Evolutionary conservation across 2,329 filamentous ascomycete genomes (phyloP).

Genomic region (Xylariaceae sp.): DNA sequence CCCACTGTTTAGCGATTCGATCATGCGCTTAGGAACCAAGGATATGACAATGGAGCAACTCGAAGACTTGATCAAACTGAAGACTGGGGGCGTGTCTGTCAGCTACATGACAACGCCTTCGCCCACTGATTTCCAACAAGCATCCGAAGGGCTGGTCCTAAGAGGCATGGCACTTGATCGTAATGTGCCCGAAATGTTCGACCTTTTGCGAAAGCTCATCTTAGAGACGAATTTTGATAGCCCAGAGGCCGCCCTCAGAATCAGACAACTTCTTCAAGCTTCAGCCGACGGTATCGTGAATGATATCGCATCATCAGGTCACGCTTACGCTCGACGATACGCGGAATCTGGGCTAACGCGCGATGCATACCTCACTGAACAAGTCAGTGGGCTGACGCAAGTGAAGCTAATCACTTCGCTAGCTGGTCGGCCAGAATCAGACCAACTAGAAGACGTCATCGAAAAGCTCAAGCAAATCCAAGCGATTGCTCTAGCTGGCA

Average conservation of each 20-base stretch:
- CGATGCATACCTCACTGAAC: conserved; percentile 76
- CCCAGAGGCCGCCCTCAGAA: conserved; percentile 78
- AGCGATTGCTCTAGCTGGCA: conserved; percentile 73
- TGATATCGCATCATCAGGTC: conserved; percentile 87
- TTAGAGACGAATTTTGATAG: conserved; percentile 90
- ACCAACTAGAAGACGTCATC: conserved; percentile 77
- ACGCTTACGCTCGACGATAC: conserved; percentile 83
- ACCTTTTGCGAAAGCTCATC: conserved; percentile 80
- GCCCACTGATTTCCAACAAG: conserved; percentile 72
- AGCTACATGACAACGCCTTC: conserved; percentile 84
- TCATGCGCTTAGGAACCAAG: conserved; percentile 92
- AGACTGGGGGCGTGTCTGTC: conserved; percentile 88
- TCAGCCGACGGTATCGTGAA: conserved; percentile 91
- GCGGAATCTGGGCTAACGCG: conserved; percentile 81
- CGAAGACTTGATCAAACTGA: conserved; percentile 94
- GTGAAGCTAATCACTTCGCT: conserved; percentile 83
- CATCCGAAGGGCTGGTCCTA: conserved; percentile 82
- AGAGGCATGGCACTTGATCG: conserved; percentile 87
- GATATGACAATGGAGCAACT: conserved; percentile 91
- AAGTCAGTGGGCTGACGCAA: conserved; percentile 89
- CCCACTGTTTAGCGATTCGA: conserved; percentile 87
- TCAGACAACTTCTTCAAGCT: conserved; percentile 85
- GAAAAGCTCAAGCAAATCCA: conserved; percentile 87
- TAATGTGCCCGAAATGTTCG: conserved; percentile 90
- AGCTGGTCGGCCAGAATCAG: conserved; percentile 72